phyloP scores from a whole-genome alignment of 2,329 filamentous ascomycete genomes.

The Exophiala dermatitidis region DNA sequence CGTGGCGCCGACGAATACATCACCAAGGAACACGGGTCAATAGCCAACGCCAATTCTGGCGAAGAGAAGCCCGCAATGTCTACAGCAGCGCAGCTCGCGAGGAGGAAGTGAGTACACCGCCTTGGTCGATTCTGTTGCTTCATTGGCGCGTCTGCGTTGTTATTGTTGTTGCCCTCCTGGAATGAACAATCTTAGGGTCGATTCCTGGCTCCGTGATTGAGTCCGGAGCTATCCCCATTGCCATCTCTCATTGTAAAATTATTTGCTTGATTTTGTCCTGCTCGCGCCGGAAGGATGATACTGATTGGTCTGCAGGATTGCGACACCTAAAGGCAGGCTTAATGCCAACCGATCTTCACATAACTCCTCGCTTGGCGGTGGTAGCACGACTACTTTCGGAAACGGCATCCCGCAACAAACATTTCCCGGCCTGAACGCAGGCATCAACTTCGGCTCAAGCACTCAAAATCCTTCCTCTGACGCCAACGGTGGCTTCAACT shows the following conservation, averaged over 20 bases:
- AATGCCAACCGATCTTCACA: slow-evolving; percentile 15
- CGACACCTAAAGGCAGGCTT: slow-evolving; percentile 17
- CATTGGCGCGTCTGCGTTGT: background rate
- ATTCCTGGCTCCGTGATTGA: background rate
- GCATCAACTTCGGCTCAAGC: slow-evolving; percentile 15
- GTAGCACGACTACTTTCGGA: slow-evolving; percentile 9
- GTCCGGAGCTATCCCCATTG: background rate
- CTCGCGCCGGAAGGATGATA: background rate
- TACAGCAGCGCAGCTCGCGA: slow-evolving; percentile 49
- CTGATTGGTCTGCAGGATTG: slow-evolving; percentile 17
- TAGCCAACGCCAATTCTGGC: slow-evolving; percentile 7
- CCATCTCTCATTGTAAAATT: background rate
- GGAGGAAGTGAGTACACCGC: slow-evolving; percentile 45
- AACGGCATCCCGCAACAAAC: slow-evolving; percentile 12
- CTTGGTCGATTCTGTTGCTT: background rate
- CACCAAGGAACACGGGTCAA: slow-evolving; percentile 26
- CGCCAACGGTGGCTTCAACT: slow-evolving; percentile 17
- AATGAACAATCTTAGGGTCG: slow-evolving; percentile 4
- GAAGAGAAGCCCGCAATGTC: slow-evolving; percentile 43
- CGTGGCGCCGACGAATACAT: slow-evolving; percentile 22
- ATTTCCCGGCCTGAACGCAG: slow-evolving; percentile 14
- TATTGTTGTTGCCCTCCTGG: slow-evolving; percentile 5
- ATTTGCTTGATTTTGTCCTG: background rate
- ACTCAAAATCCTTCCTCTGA: slow-evolving; percentile 2
- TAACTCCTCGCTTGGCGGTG: slow-evolving; percentile 4